A percentile compares a stretch with the other conserved stretches of the same genome.
phyloP scores from a whole-genome alignment of 768 basidiomycete species.

The Boletus edulis region DNA sequence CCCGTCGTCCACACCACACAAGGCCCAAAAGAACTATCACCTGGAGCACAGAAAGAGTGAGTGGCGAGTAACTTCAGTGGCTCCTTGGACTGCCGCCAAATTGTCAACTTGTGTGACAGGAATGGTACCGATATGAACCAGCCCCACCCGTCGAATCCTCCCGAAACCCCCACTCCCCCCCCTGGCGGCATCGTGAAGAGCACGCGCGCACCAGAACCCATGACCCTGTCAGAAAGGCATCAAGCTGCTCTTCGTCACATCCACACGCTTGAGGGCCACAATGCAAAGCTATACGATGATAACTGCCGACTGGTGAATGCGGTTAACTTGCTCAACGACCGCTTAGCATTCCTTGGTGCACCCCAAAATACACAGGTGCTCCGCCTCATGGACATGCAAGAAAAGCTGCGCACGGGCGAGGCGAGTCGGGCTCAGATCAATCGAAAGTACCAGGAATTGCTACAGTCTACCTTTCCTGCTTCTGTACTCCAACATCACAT shows the following conservation, averaged over 20 bases:
- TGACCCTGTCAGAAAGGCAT: conserved; percentile 33
- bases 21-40: not conserved
- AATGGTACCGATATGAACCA: not conserved
- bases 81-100: not conserved
- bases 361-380: conserved; percentile 16
- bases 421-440: conserved; percentile 11
- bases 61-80: not conserved
- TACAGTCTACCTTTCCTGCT: conserved; percentile 11
- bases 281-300: conserved; percentile 37
- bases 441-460: conserved; percentile 25
- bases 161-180: conserved; percentile 4
- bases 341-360: conserved; percentile 19
- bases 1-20: conserved; percentile 16
- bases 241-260: conserved; percentile 32
- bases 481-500: conserved; percentile 17
- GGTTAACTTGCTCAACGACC: conserved; percentile 32
- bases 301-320: conserved; percentile 33
- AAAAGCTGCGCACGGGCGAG: conserved; percentile 24
- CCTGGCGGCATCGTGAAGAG: conserved; percentile 18
- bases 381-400: conserved; percentile 24
- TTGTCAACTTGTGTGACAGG: conserved; percentile 5
- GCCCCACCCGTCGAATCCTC: not conserved
- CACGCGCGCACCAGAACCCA: conserved; percentile 44
- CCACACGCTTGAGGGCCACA: conserved; percentile 27
- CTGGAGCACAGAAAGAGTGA: conserved; percentile 8